Evolutionary conservation across 108 stramenopile species (phyloP).

Genomic region (Schizochytrium sp.): DNA sequence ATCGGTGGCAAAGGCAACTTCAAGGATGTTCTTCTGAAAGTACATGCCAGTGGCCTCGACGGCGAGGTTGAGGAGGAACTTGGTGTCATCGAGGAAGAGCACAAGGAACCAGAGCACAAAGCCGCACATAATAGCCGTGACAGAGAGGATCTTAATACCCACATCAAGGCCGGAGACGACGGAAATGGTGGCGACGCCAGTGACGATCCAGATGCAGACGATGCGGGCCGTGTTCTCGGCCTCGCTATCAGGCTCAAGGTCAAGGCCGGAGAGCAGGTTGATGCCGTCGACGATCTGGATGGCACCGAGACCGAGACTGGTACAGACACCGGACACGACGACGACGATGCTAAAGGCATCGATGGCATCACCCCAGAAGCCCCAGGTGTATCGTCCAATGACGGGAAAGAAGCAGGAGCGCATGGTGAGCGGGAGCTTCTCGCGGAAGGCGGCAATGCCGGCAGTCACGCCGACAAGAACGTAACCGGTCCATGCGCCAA

Average conservation of each 20-base stretch:
- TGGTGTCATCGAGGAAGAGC: constrained; percentile 54
- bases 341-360: constrained; percentile 53
- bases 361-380: constrained; percentile 57
- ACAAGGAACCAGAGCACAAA: constrained; percentile 36
- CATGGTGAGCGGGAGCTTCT: constrained; percentile 45
- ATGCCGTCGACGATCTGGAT: constrained; percentile 46
- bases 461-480: constrained; percentile 40
- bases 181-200: constrained; percentile 43
- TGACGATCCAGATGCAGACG: constrained; percentile 42
- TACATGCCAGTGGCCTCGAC: constrained; percentile 49
- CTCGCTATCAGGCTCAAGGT: background rate
- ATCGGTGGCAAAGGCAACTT: constrained; percentile 7
- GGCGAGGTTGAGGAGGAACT: constrained; percentile 44
- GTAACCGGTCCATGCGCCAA: constrained; percentile 54
- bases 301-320: constrained; percentile 50
- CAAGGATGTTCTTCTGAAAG: constrained; percentile 26
- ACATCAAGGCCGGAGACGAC: constrained; percentile 49
- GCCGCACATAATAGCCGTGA: constrained; percentile 44
- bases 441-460: constrained; percentile 45
- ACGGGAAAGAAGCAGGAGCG: constrained; percentile 55
- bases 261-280: background rate
- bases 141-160: constrained; percentile 51
- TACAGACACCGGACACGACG: constrained; percentile 56
- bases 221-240: constrained; percentile 4
- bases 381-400: constrained; percentile 54